Base-by-base conservation (phyloP, 2,329 filamentous ascomycete genomes). In the Trichophyton schoenleinii region DNA sequence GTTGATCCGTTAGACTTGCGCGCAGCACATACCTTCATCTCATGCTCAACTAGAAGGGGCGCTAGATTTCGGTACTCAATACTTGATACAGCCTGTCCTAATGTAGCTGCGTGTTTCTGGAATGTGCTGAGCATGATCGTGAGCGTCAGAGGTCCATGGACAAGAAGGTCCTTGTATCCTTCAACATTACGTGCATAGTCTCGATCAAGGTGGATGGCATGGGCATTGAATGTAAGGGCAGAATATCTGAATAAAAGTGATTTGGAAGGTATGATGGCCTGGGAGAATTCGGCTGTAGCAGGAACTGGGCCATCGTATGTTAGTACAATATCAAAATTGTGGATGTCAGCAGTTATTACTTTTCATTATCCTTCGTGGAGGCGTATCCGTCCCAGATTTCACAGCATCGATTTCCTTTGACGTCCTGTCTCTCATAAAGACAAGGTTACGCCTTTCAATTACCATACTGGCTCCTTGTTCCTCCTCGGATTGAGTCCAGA, bases 141-240 rank as follows among this genome's bases (percentile, higher is more conserved):
- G 46, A 95, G 80, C 0, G 84, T 85, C 60, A 99, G 77, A 0
- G 94, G 92, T 0, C 94, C 94, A 69, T 97, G 94, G 61, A 97
- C 88, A 15, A 97, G 80, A 28, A 90, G 78, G 63, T 85, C 82
- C 3, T 80, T 80, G 71, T 95, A 86, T 9, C 88, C 88, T 72
- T 97, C 94, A 11, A 85, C 77, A 11, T 82, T 77, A 44, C 81
- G 80, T 59, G 85, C 85, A 74, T 89, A 95, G 49, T 80, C 70
- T 0, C 80, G 81, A 72, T 96, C 88, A 22, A 95, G 80, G 74
- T 99, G 94, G 67, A 99, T 96, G 15, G 82, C 80, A 74, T 99
- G 94, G 1, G 90, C 89, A 73, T 99, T 99, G 78, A 90, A 91
- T 1, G 88, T 92, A 38, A 99, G 82, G 0, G 91, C 91, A 20